Base-by-base conservation (phyloP, 2,329 filamentous ascomycete species). In the Plenodomus lindquistii region DNA sequence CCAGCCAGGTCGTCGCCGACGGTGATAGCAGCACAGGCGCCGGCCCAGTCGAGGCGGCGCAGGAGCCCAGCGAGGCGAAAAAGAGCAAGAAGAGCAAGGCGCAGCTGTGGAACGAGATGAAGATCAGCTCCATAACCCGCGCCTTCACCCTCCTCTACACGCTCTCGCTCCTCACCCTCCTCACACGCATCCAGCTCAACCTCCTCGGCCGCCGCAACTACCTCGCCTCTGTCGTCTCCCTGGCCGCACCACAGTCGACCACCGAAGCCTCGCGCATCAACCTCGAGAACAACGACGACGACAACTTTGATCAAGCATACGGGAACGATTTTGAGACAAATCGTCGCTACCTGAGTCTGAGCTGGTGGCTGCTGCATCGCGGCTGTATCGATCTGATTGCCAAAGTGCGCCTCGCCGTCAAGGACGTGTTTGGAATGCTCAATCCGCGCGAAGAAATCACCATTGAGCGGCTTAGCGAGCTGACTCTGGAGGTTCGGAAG, bases 311-410 rank as follows among this genome's bases (percentile, higher is more conserved):
- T 44, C 88, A 92, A 62, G 82, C 85, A 3, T 91, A 95, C 67
- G 91, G 91, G 37, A 93, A 89, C 71, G 94, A 99, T 72, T 97
- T 96, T 60, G 92, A 97, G 72, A 96, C 91, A 27, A 99, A 99
- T 73, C 83, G 92, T 61, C 89, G 89, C 66, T 99, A 97, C 68
- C 80, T 99, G 40, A 95, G 92, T 35, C 96, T 97, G 71, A 96
- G 91, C 74, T 99, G 94, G 94, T 99, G 93, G 92, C 77, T 99
- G 39, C 79, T 99, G 40, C 93, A 99, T 74, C 85, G 85, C 57
- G 94, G 94, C 37, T 97, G 91, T 86, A 84, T 85, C 57, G 85
- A 91, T 48, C 77, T 97, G 47, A 87, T 91, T 81, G 79, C 85
- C 47, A 88, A 86, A 55, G 92, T 99, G 40, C 86, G 91, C 67